Evolutionary conservation across 305 asterid genomes (phyloP), one percentile per base, ranked within the genome.

Genomic region (Rubia peregrina): DNA sequence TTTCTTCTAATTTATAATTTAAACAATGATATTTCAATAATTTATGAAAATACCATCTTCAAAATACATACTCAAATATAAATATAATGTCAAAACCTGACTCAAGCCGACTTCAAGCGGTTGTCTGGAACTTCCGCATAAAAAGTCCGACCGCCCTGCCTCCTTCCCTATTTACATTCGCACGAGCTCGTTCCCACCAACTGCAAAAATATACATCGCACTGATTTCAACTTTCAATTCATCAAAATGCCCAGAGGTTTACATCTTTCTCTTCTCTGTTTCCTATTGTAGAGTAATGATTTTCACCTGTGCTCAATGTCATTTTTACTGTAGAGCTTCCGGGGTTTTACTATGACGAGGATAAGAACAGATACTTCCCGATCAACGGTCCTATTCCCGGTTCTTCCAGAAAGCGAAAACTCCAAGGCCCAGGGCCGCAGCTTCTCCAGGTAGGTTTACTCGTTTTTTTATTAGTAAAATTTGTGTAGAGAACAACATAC

Each of bases 311-410:
- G 65, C 65, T 61, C 19, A 61, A 61, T 40, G 9, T 64, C 11
- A 3, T 64, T 17, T 64, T 41, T 7, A 19, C 55, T 65, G 78
- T 88, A 93, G 98, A 93, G 73, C 80, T 93, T 79, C 95, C 96
- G 10, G 98, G 97, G 41, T 90, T 85, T 75, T 90, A 89, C 82
- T 93, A 80, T 53, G 97, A 90, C 72, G 84, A 81, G 24, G 90
- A 79, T 81, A 93, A 89, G 89, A 90, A 91, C 73, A 83, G 98
- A 73, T 93, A 89, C 73, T 93, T 93, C 68, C 97, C 96, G 26
- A 78, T 76, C 62, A 88, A 83, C 78, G 96, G 97, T 41, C 96
- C 92, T 38, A 84, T 89, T 77, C 96, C 97, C 30, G 96, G 97
- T 70, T 88, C 96, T 76, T 86, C 92, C 30, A 40, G 77, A 11